phyloP scores from a whole-genome alignment of 2,329 filamentous ascomycete genomes.

The Paraphoma sp. region DNA sequence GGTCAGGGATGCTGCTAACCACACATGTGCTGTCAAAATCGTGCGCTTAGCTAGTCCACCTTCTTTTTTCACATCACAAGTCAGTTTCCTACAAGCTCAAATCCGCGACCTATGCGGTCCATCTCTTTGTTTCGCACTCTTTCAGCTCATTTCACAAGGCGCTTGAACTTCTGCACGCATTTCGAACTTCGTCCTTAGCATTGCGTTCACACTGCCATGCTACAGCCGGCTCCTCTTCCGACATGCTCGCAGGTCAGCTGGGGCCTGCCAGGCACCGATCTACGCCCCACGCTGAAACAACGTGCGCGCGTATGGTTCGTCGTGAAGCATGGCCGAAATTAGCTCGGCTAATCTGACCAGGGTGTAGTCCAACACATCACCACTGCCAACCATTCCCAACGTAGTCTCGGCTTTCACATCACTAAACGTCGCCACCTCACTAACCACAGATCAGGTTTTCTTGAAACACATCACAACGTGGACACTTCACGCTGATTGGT shows the following conservation, averaged over 20 bases:
- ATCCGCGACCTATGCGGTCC: too few relatives aligned
- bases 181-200: too few relatives aligned
- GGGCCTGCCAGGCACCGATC: neutral
- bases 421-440: neutral
- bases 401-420: constrained; percentile 2
- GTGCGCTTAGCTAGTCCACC: too few relatives aligned
- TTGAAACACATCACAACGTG: neutral
- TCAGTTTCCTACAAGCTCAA: too few relatives aligned
- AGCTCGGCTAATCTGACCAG: constrained; percentile 1
- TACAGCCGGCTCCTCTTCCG: neutral
- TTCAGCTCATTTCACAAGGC: too few relatives aligned
- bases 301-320: constrained; percentile 7
- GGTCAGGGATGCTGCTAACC: too few relatives aligned
- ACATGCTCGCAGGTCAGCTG: neutral
- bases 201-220: too few relatives aligned
- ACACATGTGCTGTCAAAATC: too few relatives aligned
- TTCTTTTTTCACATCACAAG: too few relatives aligned
- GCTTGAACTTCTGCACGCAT: too few relatives aligned
- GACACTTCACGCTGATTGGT: neutral
- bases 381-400: constrained; percentile 1
- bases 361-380: constrained; percentile 8
- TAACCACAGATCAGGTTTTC: neutral
- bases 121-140: too few relatives aligned
- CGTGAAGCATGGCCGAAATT: constrained; percentile 1
- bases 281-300: constrained; percentile 3